Evolutionary conservation across 1,139 yeast genomes (phyloP), one percentile per base, ranked within the genome.

Genomic region (Citeromyces hawaiiensis): DNA sequence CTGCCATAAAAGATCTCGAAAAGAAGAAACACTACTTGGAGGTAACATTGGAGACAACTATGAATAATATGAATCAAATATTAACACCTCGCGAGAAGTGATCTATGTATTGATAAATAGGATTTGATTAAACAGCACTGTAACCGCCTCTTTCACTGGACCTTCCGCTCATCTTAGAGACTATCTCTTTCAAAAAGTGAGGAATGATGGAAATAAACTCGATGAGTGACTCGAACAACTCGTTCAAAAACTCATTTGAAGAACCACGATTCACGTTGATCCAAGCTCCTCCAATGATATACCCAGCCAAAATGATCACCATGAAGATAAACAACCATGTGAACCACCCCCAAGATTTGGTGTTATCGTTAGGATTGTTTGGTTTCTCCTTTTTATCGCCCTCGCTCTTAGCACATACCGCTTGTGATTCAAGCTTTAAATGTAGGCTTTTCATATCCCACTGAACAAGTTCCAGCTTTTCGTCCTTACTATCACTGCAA

Each of bases 271-370:
- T 68, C 48, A 68, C 68, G 50, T 72, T 85, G 53, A 82, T 70
- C 82, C 93, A 86, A 0, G 94, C 88, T 14, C 83, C 82, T 16
- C 82, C 83, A 42, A 82, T 69, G 33, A 86, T 73, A 54, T 83
- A 86, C 40, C 72, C 73, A 42, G 88, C 75, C 48, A 83, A 68
- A 44, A 74, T 73, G 36, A 87, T 60, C 10, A 83, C 76, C 48
- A 78, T 64, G 50, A 81, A 72, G 49, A 82, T 68, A 49, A 82
- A 68, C 5, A 80, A 59, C 85, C 87, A 80, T 2, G 85, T 75
- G 52, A 81, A 79, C 79, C 85, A 79, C 37, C 82, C 86, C 83
- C 82, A 76, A 30, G 76, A 75, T 9, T 53, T 52, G 36, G 52
- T 50, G 35, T 54, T 56, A 27, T 51, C 52, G 15, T 52, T 50